These are phyloP conservation scores for Arabis alpina DNA, from an alignment of 345 rosid genomes.

Conservation along the genomic window DNA sequence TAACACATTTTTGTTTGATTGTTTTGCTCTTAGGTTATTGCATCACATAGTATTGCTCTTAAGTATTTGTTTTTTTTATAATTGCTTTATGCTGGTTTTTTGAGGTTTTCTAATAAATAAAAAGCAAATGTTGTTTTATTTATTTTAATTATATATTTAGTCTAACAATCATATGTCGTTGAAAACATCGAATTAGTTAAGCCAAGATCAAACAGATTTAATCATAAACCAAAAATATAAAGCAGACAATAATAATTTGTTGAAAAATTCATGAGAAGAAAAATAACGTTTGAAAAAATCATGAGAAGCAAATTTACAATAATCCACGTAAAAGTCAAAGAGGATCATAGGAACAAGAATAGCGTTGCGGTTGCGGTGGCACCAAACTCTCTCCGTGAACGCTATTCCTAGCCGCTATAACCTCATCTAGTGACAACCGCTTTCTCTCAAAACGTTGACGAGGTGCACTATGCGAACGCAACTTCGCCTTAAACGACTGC, in stretches of 20 bases:
- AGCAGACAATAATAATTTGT: background rate
- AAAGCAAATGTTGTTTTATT: no score
- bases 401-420: constrained; percentile 63
- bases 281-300: background rate
- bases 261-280: background rate
- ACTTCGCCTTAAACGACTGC: constrained; percentile 73
- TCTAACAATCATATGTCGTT: no score
- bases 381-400: constrained; percentile 53
- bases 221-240: no score
- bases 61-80: no score
- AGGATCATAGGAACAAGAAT: constrained; percentile 44
- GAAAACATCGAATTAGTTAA: no score
- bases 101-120: no score
- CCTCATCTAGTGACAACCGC: constrained; percentile 61
- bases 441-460: constrained; percentile 72
- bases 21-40: no score
- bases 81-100: no score
- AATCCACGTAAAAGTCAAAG: constrained; percentile 17
- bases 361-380: constrained; percentile 32
- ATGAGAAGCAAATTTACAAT: background rate
- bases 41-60: no score
- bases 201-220: no score
- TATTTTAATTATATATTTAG: no score
- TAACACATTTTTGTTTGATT: no score
- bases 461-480: constrained; percentile 73